Conservation (phyloP, 805 yeast species). For the Yarrowia osloensis region DNA sequence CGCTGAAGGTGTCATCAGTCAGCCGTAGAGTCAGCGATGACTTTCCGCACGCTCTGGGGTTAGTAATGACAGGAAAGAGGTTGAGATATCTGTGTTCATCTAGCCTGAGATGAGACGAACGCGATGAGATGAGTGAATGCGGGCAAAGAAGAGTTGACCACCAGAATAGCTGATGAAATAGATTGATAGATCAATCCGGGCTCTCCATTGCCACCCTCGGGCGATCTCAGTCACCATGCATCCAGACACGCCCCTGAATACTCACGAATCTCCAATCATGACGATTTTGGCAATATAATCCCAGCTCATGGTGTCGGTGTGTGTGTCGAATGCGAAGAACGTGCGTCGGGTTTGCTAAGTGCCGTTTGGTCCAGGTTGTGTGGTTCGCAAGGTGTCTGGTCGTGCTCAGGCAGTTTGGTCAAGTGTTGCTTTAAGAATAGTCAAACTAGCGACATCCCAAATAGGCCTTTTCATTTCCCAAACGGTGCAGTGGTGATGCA, state of each 20-base stretch:
- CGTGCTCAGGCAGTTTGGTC: not conserved
- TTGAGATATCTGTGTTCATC: no score
- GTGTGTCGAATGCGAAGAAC: not conserved
- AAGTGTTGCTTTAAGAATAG: not conserved
- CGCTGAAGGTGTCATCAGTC: constrained; percentile 43
- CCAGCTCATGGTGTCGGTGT: constrained; percentile 14
- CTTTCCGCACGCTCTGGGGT: constrained; percentile 43
- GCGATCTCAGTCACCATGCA: no score
- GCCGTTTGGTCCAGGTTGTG: not conserved
- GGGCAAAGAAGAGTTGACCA: no score
- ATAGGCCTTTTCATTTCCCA: constrained; percentile 20
- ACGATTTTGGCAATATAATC: constrained; percentile 34
- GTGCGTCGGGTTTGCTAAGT: not conserved
- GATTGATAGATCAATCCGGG: no score
- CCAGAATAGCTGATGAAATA: no score
- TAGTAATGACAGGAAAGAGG: not conserved
- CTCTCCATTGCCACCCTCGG: not conserved
- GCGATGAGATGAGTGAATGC: no score
- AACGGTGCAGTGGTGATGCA: constrained; percentile 16
- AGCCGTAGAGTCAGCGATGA: constrained; percentile 44
- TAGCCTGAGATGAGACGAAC: not conserved
- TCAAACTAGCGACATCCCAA: not conserved
- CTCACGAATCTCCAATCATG: constrained; percentile 45
- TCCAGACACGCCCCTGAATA: constrained; percentile 27
- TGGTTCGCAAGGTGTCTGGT: not conserved